phyloP scores from a whole-genome alignment of 495 filamentous ascomycete species.

The Podospora pseudocomata region DNA sequence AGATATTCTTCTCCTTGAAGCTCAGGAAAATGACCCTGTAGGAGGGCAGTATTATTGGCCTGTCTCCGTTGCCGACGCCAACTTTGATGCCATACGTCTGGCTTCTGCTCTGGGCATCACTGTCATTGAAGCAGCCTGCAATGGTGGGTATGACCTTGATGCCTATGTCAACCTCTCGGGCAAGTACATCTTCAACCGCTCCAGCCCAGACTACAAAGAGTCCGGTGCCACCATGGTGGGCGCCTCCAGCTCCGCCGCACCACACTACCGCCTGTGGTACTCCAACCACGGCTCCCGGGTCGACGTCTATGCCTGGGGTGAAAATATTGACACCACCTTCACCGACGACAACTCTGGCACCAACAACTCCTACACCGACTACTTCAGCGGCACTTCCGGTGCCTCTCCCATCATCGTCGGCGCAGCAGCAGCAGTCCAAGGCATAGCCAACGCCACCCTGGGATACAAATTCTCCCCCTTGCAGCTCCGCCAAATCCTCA shows the following conservation, averaged over 20 bases:
- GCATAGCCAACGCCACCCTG: conserved; percentile 7
- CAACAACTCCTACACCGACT: conserved; percentile 8
- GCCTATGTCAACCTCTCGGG: conserved; percentile 11
- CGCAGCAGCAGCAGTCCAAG: conserved; percentile 16
- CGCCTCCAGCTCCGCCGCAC: conserved; percentile 1
- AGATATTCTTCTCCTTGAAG: conserved; percentile 22
- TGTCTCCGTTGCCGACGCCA: conserved; percentile 19
- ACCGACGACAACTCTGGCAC: neutral
- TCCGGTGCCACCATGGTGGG: conserved; percentile 25
- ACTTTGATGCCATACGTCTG: conserved; percentile 17
- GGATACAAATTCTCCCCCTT: conserved; percentile 14
- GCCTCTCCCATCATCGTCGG: conserved; percentile 20
- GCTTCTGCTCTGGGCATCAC: conserved; percentile 21
- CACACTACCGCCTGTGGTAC: conserved; percentile 11
- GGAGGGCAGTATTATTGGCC: conserved; percentile 13
- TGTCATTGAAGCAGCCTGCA: conserved; percentile 22
- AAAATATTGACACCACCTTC: conserved; percentile 16
- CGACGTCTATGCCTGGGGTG: conserved; percentile 19
- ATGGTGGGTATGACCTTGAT: conserved; percentile 20
- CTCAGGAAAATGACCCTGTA: conserved; percentile 14
- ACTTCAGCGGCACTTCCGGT: conserved; percentile 21
- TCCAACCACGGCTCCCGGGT: conserved; percentile 24
- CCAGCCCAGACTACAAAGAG: conserved; percentile 18
- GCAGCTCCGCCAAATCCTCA: conserved; percentile 14
- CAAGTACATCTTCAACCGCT: conserved; percentile 16